Evolutionary conservation across 192 early-diverging fungal genomes (phyloP).

Genomic region (Coemansia sp.): DNA sequence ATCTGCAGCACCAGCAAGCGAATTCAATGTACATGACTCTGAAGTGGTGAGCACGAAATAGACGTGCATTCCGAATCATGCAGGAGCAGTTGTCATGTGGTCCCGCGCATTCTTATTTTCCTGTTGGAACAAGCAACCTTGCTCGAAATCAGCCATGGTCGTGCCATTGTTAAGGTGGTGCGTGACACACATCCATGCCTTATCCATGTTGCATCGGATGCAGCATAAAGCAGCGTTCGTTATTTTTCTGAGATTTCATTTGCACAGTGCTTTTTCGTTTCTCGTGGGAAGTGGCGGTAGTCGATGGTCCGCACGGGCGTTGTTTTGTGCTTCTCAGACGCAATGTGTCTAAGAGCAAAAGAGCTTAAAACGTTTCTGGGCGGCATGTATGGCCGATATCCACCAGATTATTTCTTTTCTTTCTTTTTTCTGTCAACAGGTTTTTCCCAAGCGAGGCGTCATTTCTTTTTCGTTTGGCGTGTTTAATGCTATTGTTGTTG

Average conservation of each 20-base stretch:
- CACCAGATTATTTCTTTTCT: not conserved
- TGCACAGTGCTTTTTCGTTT: not conserved
- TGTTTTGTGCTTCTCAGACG: not conserved
- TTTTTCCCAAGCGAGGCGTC: not conserved
- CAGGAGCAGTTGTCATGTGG: not conserved
- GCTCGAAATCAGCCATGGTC: conserved; percentile 1
- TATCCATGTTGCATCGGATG: not conserved
- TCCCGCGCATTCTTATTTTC: not conserved
- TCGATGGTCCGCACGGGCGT: not conserved
- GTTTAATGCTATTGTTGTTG: not conserved
- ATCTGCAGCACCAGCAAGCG: not conserved
- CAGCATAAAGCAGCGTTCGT: not conserved
- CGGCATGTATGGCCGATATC: not conserved
- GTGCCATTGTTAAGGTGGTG: not conserved
- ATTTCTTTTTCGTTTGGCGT: not conserved
- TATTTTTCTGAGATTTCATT: not conserved
- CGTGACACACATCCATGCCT: not conserved
- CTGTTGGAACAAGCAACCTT: not conserved
- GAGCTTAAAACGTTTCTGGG: conserved; percentile 1
- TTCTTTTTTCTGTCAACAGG: not conserved
- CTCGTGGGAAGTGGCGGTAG: not conserved
- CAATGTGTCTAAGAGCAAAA: not conserved
- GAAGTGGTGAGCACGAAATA: not conserved
- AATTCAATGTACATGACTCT: not conserved
- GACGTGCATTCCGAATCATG: not conserved